These are phyloP conservation scores for Microsporum canis DNA, from an alignment of 2,329 filamentous ascomycete species.

Conservation along the genomic window DNA sequence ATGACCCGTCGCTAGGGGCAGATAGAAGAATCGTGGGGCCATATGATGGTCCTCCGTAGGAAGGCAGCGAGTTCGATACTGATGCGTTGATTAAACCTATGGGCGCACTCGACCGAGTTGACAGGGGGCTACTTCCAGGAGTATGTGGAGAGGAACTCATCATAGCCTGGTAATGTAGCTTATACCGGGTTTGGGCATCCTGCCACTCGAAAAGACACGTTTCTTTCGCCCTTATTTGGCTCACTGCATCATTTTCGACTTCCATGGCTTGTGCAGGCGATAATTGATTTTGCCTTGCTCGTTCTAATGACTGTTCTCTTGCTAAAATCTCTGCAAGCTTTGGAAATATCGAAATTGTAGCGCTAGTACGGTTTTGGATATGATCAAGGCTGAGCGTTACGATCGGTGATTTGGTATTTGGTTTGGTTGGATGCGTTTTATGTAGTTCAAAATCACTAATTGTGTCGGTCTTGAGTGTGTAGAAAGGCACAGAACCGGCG, in stretches of 20 bases:
- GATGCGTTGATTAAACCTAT: slow-evolving; percentile 9
- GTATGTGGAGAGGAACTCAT: not conserved
- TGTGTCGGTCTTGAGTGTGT: slow-evolving; percentile 34
- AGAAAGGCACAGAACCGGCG: slow-evolving; percentile 32
- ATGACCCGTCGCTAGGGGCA: slow-evolving; percentile 21
- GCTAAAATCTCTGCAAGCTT: slow-evolving; percentile 40
- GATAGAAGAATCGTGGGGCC: slow-evolving; percentile 31
- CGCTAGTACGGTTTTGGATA: slow-evolving; percentile 29
- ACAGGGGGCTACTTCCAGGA: not conserved
- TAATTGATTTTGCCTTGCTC: slow-evolving; percentile 32
- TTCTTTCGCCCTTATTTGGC: slow-evolving; percentile 35
- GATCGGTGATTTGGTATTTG: slow-evolving; percentile 32
- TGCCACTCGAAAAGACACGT: slow-evolving; percentile 38
- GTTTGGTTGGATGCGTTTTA: slow-evolving; percentile 32
- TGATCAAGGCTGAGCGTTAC: slow-evolving; percentile 30
- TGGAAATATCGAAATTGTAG: slow-evolving; percentile 32
- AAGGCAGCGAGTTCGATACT: slow-evolving; percentile 9
- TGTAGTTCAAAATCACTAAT: slow-evolving; percentile 34
- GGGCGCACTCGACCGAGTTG: not conserved
- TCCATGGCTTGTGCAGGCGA: slow-evolving; percentile 31
- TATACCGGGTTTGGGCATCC: slow-evolving; percentile 30
- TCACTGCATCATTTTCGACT: slow-evolving; percentile 35
- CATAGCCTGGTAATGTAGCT: slow-evolving; percentile 37
- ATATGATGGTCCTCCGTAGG: slow-evolving; percentile 16
- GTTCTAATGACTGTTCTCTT: slow-evolving; percentile 34